phyloP scores from a whole-genome alignment of 2,329 filamentous ascomycete species.

The Truncatella angustata region DNA sequence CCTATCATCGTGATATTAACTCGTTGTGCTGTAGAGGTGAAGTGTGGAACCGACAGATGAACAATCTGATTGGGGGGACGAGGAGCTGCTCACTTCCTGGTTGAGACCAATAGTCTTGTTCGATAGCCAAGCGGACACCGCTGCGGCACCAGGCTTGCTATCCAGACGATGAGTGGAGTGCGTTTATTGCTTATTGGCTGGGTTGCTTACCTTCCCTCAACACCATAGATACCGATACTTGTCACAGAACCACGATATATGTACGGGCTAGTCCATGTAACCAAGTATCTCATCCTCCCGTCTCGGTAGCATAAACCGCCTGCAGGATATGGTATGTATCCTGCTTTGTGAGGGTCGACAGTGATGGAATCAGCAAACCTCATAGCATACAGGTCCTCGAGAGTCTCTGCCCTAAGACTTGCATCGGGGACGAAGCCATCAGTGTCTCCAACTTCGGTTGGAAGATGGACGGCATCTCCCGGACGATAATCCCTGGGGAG shows the following conservation, averaged over 20 bases:
- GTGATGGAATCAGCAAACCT: conserved; percentile 42
- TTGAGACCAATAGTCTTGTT: conserved; percentile 41
- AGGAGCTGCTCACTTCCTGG: conserved; percentile 14
- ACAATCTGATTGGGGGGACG: no score
- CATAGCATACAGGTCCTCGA: conserved; percentile 37
- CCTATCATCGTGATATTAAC: no score
- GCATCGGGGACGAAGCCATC: conserved; percentile 34
- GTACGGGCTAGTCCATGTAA: conserved; percentile 43
- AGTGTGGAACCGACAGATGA: no score
- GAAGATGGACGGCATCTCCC: conserved; percentile 24
- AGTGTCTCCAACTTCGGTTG: conserved; percentile 22
- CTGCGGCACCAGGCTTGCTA: conserved; percentile 45
- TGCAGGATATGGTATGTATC: conserved; percentile 45
- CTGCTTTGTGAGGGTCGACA: conserved; percentile 46
- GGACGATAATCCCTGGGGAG: conserved; percentile 30
- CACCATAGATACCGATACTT: conserved; percentile 41
- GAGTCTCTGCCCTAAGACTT: conserved; percentile 32
- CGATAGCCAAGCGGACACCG: conserved; percentile 42
- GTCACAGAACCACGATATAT: conserved; percentile 36
- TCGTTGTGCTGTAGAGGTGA: no score
- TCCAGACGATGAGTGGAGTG: neutral
- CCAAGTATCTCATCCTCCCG: conserved; percentile 38
- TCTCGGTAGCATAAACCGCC: conserved; percentile 43
- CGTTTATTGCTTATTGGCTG: neutral
- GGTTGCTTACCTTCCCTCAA: conserved; percentile 38